A percentile compares a stretch with the other conserved stretches of the same genome.
These are phyloP conservation scores for Apophysomyces trapeziformis DNA, from an alignment of 371 early-diverging fungal genomes.

Conservation along the genomic window DNA sequence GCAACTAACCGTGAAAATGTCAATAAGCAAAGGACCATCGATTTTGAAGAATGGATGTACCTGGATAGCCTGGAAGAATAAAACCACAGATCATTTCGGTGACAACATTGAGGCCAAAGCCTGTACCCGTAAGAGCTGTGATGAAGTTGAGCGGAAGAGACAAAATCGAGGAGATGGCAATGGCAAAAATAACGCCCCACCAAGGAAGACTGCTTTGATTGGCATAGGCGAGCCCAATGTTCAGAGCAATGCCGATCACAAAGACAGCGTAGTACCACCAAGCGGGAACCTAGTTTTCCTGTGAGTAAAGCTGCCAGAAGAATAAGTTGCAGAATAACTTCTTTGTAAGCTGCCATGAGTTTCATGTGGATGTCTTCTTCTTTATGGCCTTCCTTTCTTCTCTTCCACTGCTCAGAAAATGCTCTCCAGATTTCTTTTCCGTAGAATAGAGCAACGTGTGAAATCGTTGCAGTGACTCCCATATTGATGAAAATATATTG, in stretches of 20 bases:
- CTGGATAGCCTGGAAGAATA: slow-evolving; percentile 34
- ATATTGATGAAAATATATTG: slow-evolving; percentile 30
- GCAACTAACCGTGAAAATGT: background rate
- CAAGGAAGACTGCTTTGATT: slow-evolving; percentile 61
- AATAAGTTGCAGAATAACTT: slow-evolving; percentile 22
- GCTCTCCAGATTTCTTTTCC: slow-evolving; percentile 32
- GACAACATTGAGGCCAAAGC: slow-evolving; percentile 62
- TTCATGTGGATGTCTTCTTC: slow-evolving; percentile 33
- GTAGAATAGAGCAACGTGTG: slow-evolving; percentile 47
- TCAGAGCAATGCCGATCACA: slow-evolving; percentile 58
- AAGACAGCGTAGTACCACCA: slow-evolving; percentile 79
- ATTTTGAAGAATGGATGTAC: slow-evolving; percentile 10
- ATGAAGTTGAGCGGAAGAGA: slow-evolving; percentile 47
- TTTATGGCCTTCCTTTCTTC: slow-evolving; percentile 7
- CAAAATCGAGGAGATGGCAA: slow-evolving; percentile 48
- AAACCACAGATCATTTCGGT: slow-evolving; percentile 64
- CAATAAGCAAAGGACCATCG: slow-evolving; percentile 50
- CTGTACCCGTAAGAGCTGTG: slow-evolving; percentile 41
- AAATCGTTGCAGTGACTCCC: slow-evolving; percentile 47
- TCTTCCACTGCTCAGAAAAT: background rate
- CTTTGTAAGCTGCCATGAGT: slow-evolving; percentile 40
- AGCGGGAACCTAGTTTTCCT: slow-evolving; percentile 60
- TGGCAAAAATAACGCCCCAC: slow-evolving; percentile 77
- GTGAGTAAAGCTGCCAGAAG: slow-evolving; percentile 30
- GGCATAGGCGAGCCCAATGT: slow-evolving; percentile 65